Conservation (phyloP, 257 asterid genomes). For the Linderniella brevidens region DNA sequence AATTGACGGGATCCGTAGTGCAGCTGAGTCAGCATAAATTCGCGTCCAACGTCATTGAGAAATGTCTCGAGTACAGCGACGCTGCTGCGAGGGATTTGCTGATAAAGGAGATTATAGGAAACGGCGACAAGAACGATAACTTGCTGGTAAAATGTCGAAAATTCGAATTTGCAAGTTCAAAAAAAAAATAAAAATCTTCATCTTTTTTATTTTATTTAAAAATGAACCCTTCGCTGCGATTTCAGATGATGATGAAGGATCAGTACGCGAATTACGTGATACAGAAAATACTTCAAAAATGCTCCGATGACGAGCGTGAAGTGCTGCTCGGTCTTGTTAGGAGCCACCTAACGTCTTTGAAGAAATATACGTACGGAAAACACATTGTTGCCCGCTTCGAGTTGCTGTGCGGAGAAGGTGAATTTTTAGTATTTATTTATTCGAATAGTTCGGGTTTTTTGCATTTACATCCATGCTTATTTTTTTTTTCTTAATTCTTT, state of each 20-base stretch:
- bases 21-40: constrained; percentile 39
- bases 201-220: constrained; percentile 6
- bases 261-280: constrained; percentile 38
- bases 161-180: background rate
- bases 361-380: constrained; percentile 34
- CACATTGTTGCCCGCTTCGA: constrained; percentile 34
- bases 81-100: constrained; percentile 23
- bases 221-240: constrained; percentile 5
- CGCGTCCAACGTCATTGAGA: constrained; percentile 36
- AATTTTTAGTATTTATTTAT: too few relatives aligned
- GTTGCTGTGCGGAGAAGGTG: constrained; percentile 24
- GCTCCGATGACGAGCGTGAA: constrained; percentile 23
- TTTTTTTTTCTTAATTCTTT: too few relatives aligned
- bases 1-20: constrained; percentile 23
- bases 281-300: constrained; percentile 29
- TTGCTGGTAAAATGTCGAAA: constrained; percentile 17
- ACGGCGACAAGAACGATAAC: constrained; percentile 26
- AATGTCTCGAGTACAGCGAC: constrained; percentile 32
- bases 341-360: constrained; percentile 22
- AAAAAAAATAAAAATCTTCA: too few relatives aligned
- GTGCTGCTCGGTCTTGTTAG: constrained; percentile 20
- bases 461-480: too few relatives aligned
- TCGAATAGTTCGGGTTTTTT: too few relatives aligned
- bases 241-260: constrained; percentile 36
- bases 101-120: constrained; percentile 26